These are phyloP conservation scores for Sporothrix mexicana DNA, from an alignment of 2,329 filamentous ascomycete species.

Conservation along the genomic window DNA sequence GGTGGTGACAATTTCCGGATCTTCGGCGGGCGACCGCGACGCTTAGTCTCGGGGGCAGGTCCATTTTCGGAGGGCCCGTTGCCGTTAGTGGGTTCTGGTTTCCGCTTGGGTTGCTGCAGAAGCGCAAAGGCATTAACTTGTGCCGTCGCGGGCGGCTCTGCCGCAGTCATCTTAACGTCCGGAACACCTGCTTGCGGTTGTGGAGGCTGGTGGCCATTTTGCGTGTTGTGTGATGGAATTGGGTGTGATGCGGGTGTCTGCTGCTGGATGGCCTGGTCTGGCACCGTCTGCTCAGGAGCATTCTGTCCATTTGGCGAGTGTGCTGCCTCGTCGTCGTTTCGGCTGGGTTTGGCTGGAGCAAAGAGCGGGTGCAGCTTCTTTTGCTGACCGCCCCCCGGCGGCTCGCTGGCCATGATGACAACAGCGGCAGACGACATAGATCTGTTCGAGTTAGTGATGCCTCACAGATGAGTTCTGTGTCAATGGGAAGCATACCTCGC, in stretches of 20 bases:
- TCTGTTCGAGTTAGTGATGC: not conserved
- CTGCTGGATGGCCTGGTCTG: not conserved
- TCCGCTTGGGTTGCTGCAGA: conserved; percentile 31
- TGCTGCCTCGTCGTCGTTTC: conserved; percentile 28
- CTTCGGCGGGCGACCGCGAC: conserved; percentile 41
- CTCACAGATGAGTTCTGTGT: not conserved
- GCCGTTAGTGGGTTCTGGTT: conserved; percentile 35
- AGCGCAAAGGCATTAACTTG: conserved; percentile 27
- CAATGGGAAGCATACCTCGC: conserved; percentile 17
- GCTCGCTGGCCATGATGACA: conserved; percentile 54
- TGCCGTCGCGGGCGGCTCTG: not conserved
- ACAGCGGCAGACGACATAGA: conserved; percentile 53
- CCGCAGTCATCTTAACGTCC: not conserved
- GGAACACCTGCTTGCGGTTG: not conserved
- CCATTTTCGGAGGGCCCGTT: not conserved
- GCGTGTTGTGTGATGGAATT: not conserved
- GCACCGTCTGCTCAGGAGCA: not conserved
- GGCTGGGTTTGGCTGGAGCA: conserved; percentile 41
- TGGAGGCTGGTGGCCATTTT: too few relatives aligned
- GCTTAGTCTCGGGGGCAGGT: conserved; percentile 10
- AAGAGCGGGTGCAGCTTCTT: conserved; percentile 65
- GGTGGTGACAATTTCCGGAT: conserved; percentile 38
- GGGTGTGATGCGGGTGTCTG: conserved; percentile 1
- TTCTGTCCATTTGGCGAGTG: not conserved
- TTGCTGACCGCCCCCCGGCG: conserved; percentile 40